Base-by-base conservation (phyloP, 352 stramenopile species). In the Globisporangium nodosum region DNA sequence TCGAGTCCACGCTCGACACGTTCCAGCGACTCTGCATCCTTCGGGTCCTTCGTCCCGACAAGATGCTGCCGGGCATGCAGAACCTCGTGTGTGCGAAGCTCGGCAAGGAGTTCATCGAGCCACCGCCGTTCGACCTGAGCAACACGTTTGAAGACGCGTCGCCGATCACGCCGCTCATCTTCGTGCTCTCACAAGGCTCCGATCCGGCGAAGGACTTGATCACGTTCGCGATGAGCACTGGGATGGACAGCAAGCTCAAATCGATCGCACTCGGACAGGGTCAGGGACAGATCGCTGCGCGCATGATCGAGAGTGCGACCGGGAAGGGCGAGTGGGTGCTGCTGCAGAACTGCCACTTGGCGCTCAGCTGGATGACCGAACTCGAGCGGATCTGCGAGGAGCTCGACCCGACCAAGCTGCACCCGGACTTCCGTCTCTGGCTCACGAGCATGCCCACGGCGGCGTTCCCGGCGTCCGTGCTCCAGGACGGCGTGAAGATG, bases 401-500 rank as follows among this genome's bases (percentile, higher is more conserved):
- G 42, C 69, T 97, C 21, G 83, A 89, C 33, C 66, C 72, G 0
- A 77, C 90, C 27, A 92, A 86, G 47, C 70, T 88, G 0, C 92
- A 95, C 58, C 76, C 88, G 7, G 95, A 98, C 69, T 98, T 98
- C 59, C 86, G 94, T 0, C 62, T 98, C 24, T 98, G 94, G 94
- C 75, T 98, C 31, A 98, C 94, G 20, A 96, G 77, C 74, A 93
- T 76, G 61, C 74, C 68, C 31, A 97, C 74, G 40, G 89, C 69
- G 53, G 80, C 63, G 49, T 96, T 96, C 65, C 95, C 95, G 0
- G 91, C 96, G 0, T 90, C 88, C 0, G 92, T 98, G 21, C 80
- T 98, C 8, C 95, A 98, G 66, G 95, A 96, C 52, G 87, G 93
- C 11, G 92, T 98, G 7, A 98, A 98, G 66, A 98, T 98, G 90